phyloP scores from a whole-genome alignment of 495 filamentous ascomycete species.

The Podospora bellae-mahoneyi region DNA sequence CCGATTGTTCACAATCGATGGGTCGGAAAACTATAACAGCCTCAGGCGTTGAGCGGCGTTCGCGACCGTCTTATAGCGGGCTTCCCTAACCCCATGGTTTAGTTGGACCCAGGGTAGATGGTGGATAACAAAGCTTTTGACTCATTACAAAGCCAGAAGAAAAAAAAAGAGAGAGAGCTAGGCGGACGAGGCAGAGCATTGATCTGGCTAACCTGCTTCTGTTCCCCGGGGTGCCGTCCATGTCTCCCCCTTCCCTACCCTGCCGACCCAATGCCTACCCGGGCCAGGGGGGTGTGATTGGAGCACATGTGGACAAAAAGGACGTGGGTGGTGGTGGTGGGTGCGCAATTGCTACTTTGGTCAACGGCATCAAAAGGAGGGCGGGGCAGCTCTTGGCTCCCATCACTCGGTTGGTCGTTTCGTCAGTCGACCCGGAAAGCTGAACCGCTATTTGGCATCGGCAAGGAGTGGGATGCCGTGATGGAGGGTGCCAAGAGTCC shows the following conservation, averaged over 20 bases:
- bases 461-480: background rate
- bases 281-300: background rate
- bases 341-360: background rate
- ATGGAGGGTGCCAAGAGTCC: background rate
- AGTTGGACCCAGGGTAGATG: background rate
- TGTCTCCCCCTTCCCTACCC: background rate
- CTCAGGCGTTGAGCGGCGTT: slow-evolving; percentile 1
- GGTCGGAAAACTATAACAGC: background rate
- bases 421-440: background rate
- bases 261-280: background rate
- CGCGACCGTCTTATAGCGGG: slow-evolving; percentile 8
- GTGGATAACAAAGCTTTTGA: slow-evolving; percentile 14
- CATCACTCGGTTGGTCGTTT: background rate
- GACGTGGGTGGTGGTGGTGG: background rate
- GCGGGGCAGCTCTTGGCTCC: background rate
- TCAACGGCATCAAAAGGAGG: background rate
- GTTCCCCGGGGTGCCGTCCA: background rate
- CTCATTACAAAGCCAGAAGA: slow-evolving; percentile 23
- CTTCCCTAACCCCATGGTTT: background rate
- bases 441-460: background rate
- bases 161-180: background rate
- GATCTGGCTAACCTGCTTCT: background rate
- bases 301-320: background rate
- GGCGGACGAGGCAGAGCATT: background rate
- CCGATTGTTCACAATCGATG: background rate